Conservation (phyloP, 495 filamentous ascomycete species). For the Immersiella caudata region DNA sequence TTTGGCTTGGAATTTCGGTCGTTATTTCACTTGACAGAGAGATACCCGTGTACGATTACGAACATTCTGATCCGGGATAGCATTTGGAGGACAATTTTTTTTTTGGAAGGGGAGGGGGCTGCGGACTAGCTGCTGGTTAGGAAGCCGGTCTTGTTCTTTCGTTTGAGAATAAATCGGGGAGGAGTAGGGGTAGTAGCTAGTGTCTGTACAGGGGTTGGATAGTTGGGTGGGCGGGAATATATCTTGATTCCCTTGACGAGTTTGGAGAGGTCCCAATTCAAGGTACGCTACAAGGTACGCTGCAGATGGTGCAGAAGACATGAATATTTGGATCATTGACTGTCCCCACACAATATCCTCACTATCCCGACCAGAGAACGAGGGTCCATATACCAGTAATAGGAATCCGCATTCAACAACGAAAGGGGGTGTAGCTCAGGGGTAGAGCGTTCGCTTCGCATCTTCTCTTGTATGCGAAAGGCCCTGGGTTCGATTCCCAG, state of each 20-base stretch:
- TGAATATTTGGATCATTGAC: no score
- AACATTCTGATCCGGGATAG: background rate
- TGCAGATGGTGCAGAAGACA: no score
- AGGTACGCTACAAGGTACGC: no score
- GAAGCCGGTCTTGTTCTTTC: background rate
- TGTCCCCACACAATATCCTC: no score
- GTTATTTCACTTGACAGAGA: slow-evolving; percentile 1
- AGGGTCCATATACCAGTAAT: background rate
- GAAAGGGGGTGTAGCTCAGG: slow-evolving; percentile 17
- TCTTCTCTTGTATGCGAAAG: slow-evolving; percentile 7
- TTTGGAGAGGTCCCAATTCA: no score
- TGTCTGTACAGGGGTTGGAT: background rate
- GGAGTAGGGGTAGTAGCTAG: background rate
- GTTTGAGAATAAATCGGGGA: background rate
- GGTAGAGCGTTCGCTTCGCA: slow-evolving; percentile 21
- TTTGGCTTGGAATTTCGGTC: background rate
- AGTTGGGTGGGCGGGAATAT: background rate
- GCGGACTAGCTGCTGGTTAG: background rate
- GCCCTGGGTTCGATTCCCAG: slow-evolving; percentile 9
- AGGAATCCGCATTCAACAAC: background rate
- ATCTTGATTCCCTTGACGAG: no score
- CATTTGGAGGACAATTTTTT: background rate
- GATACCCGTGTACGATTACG: slow-evolving; percentile 20
- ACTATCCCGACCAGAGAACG: background rate
- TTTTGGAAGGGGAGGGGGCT: background rate